Base-by-base conservation (phyloP, 1,139 yeast species). In the Pichia kudriavzevii region DNA sequence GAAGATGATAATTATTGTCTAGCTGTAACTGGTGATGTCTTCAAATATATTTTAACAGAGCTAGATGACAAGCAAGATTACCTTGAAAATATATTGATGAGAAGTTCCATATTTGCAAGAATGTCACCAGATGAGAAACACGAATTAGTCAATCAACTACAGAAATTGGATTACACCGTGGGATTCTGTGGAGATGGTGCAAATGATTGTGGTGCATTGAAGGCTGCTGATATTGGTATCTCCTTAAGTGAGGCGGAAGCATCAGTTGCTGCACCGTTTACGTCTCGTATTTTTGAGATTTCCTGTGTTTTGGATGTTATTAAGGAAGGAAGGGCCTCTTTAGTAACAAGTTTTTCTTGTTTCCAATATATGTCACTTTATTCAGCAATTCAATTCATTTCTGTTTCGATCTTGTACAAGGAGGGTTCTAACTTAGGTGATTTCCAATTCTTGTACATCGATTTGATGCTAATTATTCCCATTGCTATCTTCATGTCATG, bases 111-210 rank as follows among this genome's bases (percentile, higher is more conserved):
- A 7, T 93, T 79, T 62, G 97, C 98, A 1, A 69, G 99, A 46
- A 91, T 91, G 99, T 88, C 97, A 0, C 99, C 99, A 0, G 98
- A 91, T 58, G 99, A 91, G 55, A 91, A 91, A 55, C 95, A 91
- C 55, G 98, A 91, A 59, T 66, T 91, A 35, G 96, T 91, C 21
- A 91, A 83, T 49, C 87, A 82, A 53, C 61, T 91, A 17, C 95
- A 87, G 56, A 69, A 66, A 24, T 56, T 91, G 17, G 95, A 85
- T 50, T 91, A 88, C 55, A 85, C 95, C 0, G 94, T 87, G 29
- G 95, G 97, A 2, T 91, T 91, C 59, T 88, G 97, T 61, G 99
- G 99, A 23, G 99, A 91, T 61, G 99, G 93, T 47, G 93, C 93
- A 3, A 81, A 91, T 59, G 99, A 91, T 56, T 91, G 97, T 61